A percentile compares a stretch with the other conserved stretches of the same genome.
These are phyloP conservation scores for Xylaria multiplex DNA, from an alignment of 2,329 filamentous ascomycete genomes.

Conservation along the genomic window DNA sequence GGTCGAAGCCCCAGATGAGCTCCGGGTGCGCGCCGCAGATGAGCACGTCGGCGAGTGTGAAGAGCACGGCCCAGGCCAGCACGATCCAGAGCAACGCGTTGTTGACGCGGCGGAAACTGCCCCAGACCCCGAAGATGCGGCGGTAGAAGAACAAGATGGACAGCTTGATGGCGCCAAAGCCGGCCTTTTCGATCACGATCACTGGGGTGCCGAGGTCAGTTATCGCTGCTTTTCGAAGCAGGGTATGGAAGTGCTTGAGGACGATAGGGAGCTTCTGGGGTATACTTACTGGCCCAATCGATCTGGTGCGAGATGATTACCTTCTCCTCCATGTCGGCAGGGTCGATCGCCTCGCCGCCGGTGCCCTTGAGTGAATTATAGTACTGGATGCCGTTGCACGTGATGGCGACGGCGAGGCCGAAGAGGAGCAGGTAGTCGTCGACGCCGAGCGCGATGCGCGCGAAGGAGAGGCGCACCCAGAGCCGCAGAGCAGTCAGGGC, in stretches of 20 bases:
- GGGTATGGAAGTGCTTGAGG: too few species aligned
- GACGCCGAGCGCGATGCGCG: conserved; percentile 23
- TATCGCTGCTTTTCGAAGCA: too few species aligned
- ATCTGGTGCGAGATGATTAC: conserved; percentile 32
- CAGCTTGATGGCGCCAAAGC: conserved; percentile 52
- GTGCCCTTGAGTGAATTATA: conserved; percentile 34
- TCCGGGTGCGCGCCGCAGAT: conserved; percentile 33
- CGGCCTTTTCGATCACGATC: conserved; percentile 37
- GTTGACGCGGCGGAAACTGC: conserved; percentile 31
- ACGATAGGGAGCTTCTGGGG: too few species aligned
- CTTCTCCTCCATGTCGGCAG: conserved; percentile 23
- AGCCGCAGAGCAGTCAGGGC: conserved; percentile 31
- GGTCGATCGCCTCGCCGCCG: conserved; percentile 34
- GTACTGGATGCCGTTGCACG: conserved; percentile 36
- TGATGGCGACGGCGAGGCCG: conserved; percentile 27
- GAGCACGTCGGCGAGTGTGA: conserved; percentile 33
- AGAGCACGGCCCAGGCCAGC: conserved; percentile 25
- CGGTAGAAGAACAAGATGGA: conserved; percentile 37
- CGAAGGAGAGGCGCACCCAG: conserved; percentile 33
- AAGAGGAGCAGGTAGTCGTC: conserved; percentile 32
- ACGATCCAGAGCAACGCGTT: conserved; percentile 35
- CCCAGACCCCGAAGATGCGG: conserved; percentile 36
- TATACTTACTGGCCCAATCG: conserved; percentile 33
- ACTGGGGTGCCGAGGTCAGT: conserved; percentile 5
- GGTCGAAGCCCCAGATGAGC: conserved; percentile 35